phyloP scores from a whole-genome alignment of 495 filamentous ascomycete genomes.

The Cetradonia linearis region DNA sequence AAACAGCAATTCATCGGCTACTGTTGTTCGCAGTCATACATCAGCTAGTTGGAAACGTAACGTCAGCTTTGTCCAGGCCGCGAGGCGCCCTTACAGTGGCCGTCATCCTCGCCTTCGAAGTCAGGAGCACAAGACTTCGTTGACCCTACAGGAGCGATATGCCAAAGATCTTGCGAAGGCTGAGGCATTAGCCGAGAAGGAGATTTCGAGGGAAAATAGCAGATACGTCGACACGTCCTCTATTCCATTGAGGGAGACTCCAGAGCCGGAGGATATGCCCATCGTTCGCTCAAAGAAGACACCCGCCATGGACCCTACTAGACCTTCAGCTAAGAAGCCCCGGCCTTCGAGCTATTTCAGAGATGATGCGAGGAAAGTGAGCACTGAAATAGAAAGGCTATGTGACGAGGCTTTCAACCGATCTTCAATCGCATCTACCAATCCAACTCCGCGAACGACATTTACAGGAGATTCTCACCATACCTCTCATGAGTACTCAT shows the following conservation, averaged over 20 bases:
- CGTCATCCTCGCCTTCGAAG: slow-evolving; percentile 17
- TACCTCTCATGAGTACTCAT: slow-evolving; percentile 35
- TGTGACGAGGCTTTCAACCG: slow-evolving; percentile 78
- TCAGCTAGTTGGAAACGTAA: slow-evolving; percentile 57
- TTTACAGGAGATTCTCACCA: slow-evolving; percentile 27
- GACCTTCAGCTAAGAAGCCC: slow-evolving; percentile 32
- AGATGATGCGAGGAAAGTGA: slow-evolving; percentile 55
- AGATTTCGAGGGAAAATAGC: background rate
- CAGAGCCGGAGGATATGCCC: background rate
- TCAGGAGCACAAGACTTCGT: slow-evolving; percentile 14
- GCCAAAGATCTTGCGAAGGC: slow-evolving; percentile 7
- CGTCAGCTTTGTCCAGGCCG: slow-evolving; percentile 66
- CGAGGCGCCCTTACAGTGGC: slow-evolving; percentile 35
- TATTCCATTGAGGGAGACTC: slow-evolving; percentile 6
- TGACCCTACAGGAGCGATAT: slow-evolving; percentile 20
- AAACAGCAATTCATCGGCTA: slow-evolving; percentile 44
- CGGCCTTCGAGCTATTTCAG: slow-evolving; percentile 42
- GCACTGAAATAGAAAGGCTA: slow-evolving; percentile 54
- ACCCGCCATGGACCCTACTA: slow-evolving; percentile 14
- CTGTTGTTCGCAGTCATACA: slow-evolving; percentile 29
- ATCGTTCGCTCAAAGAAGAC: slow-evolving; percentile 27
- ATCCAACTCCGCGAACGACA: slow-evolving; percentile 35
- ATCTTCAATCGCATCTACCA: slow-evolving; percentile 45
- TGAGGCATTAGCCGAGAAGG: background rate
- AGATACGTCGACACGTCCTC: background rate